Evolutionary conservation across 208 protist species (phyloP).

Genomic region (Leishmania mexicana): DNA sequence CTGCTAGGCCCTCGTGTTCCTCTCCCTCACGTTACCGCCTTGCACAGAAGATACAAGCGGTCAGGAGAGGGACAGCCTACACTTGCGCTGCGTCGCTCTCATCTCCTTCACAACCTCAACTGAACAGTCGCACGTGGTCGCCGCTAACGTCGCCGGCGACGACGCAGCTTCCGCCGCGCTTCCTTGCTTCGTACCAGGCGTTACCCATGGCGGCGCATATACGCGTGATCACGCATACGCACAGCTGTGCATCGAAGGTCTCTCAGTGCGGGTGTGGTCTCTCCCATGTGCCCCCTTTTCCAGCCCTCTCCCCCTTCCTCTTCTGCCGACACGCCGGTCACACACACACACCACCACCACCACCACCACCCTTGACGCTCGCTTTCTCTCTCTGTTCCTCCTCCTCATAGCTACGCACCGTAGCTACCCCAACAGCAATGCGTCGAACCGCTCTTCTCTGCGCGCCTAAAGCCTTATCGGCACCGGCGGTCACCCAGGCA

Average conservation of each 20-base stretch:
- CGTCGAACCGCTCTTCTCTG: constrained; percentile 5
- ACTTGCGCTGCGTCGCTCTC: background rate
- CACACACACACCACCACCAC: no score
- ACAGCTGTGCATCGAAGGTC: background rate
- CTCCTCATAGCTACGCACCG: background rate
- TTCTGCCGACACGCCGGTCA: background rate
- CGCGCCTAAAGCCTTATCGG: constrained; percentile 49
- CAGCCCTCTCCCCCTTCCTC: background rate
- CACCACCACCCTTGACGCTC: background rate
- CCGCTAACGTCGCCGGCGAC: background rate
- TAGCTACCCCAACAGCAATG: constrained; percentile 6
- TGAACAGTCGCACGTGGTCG: background rate
- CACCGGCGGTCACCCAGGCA: constrained; percentile 84
- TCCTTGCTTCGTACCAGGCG: background rate
- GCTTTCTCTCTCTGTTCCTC: background rate
- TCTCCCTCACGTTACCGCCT: no score
- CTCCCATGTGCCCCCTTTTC: no score
- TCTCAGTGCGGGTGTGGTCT: background rate
- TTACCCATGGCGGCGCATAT: background rate
- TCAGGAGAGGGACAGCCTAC: background rate
- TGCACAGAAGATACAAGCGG: background rate
- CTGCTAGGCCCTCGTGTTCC: no score
- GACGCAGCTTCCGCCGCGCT: background rate
- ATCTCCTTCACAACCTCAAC: background rate
- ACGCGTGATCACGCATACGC: background rate